Conservation (phyloP, 2,329 filamentous ascomycete genomes). For the Pseudocercospora cruenta region DNA sequence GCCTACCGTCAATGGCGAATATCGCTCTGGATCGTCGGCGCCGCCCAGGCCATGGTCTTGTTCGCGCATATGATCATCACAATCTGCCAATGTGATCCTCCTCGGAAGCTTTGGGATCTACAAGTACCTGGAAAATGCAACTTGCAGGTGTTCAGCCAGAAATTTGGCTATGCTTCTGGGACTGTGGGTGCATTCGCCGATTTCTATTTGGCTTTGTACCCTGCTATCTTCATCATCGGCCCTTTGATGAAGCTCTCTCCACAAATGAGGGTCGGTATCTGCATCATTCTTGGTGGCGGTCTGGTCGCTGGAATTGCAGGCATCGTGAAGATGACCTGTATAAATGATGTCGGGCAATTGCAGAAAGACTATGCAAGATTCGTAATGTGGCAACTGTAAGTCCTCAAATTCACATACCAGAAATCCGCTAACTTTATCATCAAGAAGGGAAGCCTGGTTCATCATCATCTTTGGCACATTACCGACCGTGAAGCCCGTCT, state of each 20-base stretch:
- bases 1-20: constrained; percentile 13
- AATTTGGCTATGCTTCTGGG: constrained; percentile 16
- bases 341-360: neutral
- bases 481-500: constrained; percentile 22
- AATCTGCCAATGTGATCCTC: constrained; percentile 18
- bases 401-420: neutral
- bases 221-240: constrained; percentile 24
- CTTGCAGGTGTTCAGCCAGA: constrained; percentile 1
- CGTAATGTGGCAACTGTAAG: neutral
- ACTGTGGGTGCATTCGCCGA: constrained; percentile 24
- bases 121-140: constrained; percentile 12
- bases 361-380: constrained; percentile 3
- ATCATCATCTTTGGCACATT: constrained; percentile 30
- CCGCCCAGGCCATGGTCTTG: constrained; percentile 11
- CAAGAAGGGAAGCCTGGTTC: constrained; percentile 27
- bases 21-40: constrained; percentile 15
- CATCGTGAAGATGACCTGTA: constrained; percentile 21
- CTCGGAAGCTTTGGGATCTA: constrained; percentile 18
- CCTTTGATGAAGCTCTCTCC: constrained; percentile 21
- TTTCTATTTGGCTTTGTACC: constrained; percentile 23
- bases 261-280: constrained; percentile 16
- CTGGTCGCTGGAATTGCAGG: constrained; percentile 26
- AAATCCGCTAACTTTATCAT: neutral
- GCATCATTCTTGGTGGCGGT: constrained; percentile 25
- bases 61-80: constrained; percentile 13